Conservation (phyloP, 208 protist species). For the Wallacemonas rigidus region DNA sequence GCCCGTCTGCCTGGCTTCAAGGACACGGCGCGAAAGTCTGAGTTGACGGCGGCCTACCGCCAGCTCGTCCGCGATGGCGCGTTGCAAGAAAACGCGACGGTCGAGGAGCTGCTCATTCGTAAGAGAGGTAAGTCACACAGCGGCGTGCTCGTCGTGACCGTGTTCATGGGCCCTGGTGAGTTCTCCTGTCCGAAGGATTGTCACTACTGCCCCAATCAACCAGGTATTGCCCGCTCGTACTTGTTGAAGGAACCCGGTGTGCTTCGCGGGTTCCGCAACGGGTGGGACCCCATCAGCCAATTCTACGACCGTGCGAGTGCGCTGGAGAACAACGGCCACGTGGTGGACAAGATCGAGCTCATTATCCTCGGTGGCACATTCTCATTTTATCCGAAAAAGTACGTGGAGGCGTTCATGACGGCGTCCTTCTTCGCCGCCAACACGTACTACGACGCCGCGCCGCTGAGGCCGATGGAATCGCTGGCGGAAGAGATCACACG, state of each 20-base stretch:
- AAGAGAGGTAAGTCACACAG: slow-evolving; percentile 89
- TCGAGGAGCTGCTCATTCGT: slow-evolving; percentile 82
- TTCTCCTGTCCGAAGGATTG: slow-evolving; percentile 94
- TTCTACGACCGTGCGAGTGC: slow-evolving; percentile 91
- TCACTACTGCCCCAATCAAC: slow-evolving; percentile 94
- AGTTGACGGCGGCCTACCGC: slow-evolving; percentile 86
- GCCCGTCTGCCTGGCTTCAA: slow-evolving; percentile 79
- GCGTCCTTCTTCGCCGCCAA: slow-evolving; percentile 93
- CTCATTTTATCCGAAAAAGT: slow-evolving; percentile 96
- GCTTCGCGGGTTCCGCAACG: slow-evolving; percentile 88
- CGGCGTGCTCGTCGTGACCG: slow-evolving; percentile 93
- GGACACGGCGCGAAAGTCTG: slow-evolving; percentile 87
- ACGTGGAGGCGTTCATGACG: slow-evolving; percentile 91
- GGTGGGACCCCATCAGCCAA: slow-evolving; percentile 90
- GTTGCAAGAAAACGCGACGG: slow-evolving; percentile 28
- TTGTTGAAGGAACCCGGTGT: slow-evolving; percentile 92
- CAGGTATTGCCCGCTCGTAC: slow-evolving; percentile 89
- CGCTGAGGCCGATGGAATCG: slow-evolving; percentile 58
- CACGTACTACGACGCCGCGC: slow-evolving; percentile 79
- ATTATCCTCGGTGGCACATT: slow-evolving; percentile 99
- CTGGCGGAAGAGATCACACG: slow-evolving; percentile 83
- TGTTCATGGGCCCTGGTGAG: slow-evolving; percentile 90
- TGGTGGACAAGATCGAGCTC: slow-evolving; percentile 98
- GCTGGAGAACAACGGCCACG: slow-evolving; percentile 92
- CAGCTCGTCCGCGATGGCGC: slow-evolving; percentile 73